Evolutionary conservation across 2,329 filamentous ascomycete species (phyloP), one percentile per base, ranked within the genome.

Genomic region (Penicillium sp.): DNA sequence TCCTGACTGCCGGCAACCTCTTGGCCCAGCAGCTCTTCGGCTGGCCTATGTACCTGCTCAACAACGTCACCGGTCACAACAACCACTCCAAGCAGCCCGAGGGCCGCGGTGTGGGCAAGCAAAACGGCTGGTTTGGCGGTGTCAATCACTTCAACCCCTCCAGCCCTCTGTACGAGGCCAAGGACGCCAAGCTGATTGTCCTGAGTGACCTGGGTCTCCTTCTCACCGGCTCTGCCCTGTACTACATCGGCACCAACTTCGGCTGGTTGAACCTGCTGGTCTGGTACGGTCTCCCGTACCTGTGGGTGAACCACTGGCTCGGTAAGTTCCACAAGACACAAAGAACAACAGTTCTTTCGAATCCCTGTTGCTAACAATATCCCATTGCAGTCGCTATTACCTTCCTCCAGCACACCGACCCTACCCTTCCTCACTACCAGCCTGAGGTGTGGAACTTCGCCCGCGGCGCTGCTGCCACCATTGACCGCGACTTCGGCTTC

Each of bases 251-350:
- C 62, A 82, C 82, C 70, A 86, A 72, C 49, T 96, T 84, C 61
- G 93, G 93, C 65, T 91, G 83, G 77, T 69, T 76, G 67, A 97
- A 96, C 77, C 77, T 97, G 69, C 74, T 87, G 53, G 85, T 98
- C 56, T 97, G 93, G 91, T 98, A 98, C 75, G 83, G 90, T 65
- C 67, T 94, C 52, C 93, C 93, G 33, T 98, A 97, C 71, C 78
- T 96, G 54, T 96, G 91, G 91, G 90, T 96, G 49, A 95, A 97
- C 81, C 89, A 96, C 81, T 97, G 91, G 91, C 85, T 97, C 49
- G 87, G 88, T 93, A 83, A 79, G 87, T 45, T 32, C 7, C 19
- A 29, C 39, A 6, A 10, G 19, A 28, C 6, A 24, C 22, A 40
- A 17, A 19, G 3, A 19, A 41, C 3, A 26, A 0, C 24, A 26